phyloP scores from a whole-genome alignment of 306 rosid genomes.

The Trifolium fragiferum region DNA sequence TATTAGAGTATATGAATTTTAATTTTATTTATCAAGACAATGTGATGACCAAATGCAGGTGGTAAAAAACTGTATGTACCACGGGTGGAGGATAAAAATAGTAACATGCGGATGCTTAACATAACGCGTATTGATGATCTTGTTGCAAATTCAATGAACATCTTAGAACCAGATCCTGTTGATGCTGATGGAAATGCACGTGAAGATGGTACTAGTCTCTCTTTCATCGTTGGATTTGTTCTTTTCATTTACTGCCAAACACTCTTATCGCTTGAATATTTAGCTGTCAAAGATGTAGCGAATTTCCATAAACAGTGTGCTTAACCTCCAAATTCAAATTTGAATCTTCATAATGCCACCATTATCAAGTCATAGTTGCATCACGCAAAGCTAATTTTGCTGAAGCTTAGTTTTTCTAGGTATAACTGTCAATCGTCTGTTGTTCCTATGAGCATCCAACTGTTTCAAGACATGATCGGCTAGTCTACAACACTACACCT shows the following conservation, averaged over 20 bases:
- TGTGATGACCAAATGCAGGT: slow-evolving; percentile 49
- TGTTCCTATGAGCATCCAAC: slow-evolving; percentile 15
- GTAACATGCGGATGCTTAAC: slow-evolving; percentile 89
- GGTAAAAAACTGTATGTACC: slow-evolving; percentile 78
- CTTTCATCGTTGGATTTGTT: slow-evolving; percentile 7
- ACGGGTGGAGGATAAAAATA: slow-evolving; percentile 91
- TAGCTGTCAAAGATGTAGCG: slow-evolving; percentile 11
- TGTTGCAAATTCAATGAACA: slow-evolving; percentile 86
- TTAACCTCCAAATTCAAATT: slow-evolving; percentile 14
- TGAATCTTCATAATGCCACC: slow-evolving; percentile 14
- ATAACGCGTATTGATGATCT: slow-evolving; percentile 82
- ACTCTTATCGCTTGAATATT: slow-evolving; percentile 9
- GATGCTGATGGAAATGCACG: slow-evolving; percentile 85
- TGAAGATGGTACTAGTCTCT: slow-evolving; percentile 69
- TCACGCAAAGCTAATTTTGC: slow-evolving; percentile 19
- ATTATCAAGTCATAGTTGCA: slow-evolving; percentile 2
- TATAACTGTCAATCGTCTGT: slow-evolving; percentile 8
- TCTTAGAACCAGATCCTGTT: slow-evolving; percentile 81
- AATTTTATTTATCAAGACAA: slow-evolving; percentile 44
- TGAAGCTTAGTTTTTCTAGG: slow-evolving; percentile 17
- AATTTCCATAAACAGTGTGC: slow-evolving; percentile 14
- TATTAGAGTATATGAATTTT: slow-evolving; percentile 29
- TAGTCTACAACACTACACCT: slow-evolving; percentile 23
- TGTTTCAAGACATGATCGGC: background rate
- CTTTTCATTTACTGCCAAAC: background rate